A percentile compares a stretch with the other conserved stretches of the same genome.
phyloP scores from a whole-genome alignment of 768 basidiomycete genomes.

The Pleurotus salmoneostramineus region DNA sequence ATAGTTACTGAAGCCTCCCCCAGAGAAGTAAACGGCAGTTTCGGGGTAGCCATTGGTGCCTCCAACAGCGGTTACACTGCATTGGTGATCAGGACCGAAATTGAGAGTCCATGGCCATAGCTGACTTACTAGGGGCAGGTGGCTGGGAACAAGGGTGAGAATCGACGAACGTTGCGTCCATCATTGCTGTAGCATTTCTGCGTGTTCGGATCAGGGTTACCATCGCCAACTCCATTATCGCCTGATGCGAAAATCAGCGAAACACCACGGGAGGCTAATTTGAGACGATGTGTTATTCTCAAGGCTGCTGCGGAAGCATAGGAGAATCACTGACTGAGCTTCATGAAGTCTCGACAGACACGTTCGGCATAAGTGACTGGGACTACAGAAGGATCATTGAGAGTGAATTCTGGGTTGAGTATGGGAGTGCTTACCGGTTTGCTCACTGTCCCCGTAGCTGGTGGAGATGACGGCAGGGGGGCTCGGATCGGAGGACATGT shows the following conservation, averaged over 20 bases:
- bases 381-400: conserved; percentile 28
- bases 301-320: not conserved
- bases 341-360: conserved; percentile 58
- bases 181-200: conserved; percentile 58
- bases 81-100: not conserved
- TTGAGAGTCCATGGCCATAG: not conserved
- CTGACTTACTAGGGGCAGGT: conserved; percentile 48
- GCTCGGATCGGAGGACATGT: conserved; percentile 39
- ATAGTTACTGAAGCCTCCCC: conserved; percentile 72
- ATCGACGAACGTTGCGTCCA: conserved; percentile 47
- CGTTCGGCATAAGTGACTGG: conserved; percentile 55
- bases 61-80: conserved; percentile 70
- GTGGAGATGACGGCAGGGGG: conserved; percentile 65
- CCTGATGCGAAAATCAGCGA: conserved; percentile 65
- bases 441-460: conserved; percentile 71
- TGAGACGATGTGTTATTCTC: not conserved
- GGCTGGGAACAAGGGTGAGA: conserved; percentile 61
- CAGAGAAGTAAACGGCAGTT: conserved; percentile 55
- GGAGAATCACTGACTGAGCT: conserved; percentile 42
- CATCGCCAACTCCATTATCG: conserved; percentile 68
- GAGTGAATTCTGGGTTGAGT: not conserved
- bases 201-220: conserved; percentile 44
- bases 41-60: conserved; percentile 62
- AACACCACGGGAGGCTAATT: conserved; percentile 57
- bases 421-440: conserved; percentile 43